Base-by-base conservation (phyloP, 305 asterid genomes). In the Fraxinus latifolia region DNA sequence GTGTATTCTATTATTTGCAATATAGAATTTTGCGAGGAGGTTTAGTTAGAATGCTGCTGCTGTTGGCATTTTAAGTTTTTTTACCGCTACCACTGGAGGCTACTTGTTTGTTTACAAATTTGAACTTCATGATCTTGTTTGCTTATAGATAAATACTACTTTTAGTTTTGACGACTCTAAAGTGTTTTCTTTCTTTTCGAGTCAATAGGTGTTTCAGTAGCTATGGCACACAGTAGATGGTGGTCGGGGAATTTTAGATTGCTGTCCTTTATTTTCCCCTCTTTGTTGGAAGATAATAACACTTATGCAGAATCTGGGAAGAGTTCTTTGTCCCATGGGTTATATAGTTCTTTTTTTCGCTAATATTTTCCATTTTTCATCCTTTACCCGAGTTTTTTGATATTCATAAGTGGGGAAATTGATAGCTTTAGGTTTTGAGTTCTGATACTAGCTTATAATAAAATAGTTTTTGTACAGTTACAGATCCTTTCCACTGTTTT, bases 191-290 rank as follows among this genome's bases (percentile, higher is more conserved):
- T 36, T 73, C 74, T 34, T 80, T 73, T 3, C 37, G 60, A 72
- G 71, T 29, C 74, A 55, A 73, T 53, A 32, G 34, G 58, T 36
- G 4, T 33, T 55, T 34, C 32, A 33, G 60, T 71, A 39, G 79
- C 79, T 70, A 21, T 71, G 42, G 79, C 80, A 53, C 33, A 32
- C 15, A 60, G 74, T 60, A 81, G 47, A 70, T 79, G 76, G 76
- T 70, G 42, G 33, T 70, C 23, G 44, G 44, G 60, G 74, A 31
- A 77, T 34, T 78, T 67, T 8, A 73, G 79, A 80, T 73, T 85
- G 42, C 21, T 39, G 9, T 33, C 70, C 65, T 70, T 74, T 33
- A 25, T 39, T 21, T 80, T 29, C 74, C 73, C 23, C 23, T 14
- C 42, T 67, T 29, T 33, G 5, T 42, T 21, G 31, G 33, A 4